A percentile compares a stretch with the other conserved stretches of the same genome.
phyloP scores from a whole-genome alignment of 2,329 filamentous ascomycete genomes.

The Drechslerella dactyloides region DNA sequence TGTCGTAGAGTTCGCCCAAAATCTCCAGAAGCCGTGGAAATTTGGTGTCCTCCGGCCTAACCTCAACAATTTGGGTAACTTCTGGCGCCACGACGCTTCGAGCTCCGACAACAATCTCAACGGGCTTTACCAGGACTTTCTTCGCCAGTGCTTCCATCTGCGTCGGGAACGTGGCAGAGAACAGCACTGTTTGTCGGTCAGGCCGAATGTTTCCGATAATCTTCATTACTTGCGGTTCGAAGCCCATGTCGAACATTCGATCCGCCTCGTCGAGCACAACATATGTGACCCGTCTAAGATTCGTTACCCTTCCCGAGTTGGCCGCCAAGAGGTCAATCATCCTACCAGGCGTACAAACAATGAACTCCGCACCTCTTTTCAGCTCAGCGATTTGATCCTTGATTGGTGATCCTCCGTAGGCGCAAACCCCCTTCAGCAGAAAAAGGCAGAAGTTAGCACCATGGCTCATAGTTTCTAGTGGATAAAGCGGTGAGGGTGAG shows the following conservation, averaged over 20 bases:
- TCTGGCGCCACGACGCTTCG: slow-evolving; percentile 83
- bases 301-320: slow-evolving; percentile 76
- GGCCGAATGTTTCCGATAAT: slow-evolving; percentile 97
- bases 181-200: slow-evolving; percentile 99
- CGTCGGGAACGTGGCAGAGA: slow-evolving; percentile 99
- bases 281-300: slow-evolving; percentile 96
- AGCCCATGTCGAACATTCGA: slow-evolving; percentile 99
- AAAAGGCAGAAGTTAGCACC: not conserved
- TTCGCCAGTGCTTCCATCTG: slow-evolving; percentile 62
- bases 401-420: slow-evolving; percentile 93
- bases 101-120: slow-evolving; percentile 73
- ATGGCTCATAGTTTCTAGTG: too few species aligned
- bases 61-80: slow-evolving; percentile 96
- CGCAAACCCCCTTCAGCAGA: slow-evolving; percentile 79
- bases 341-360: slow-evolving; percentile 93
- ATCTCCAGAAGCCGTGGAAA: slow-evolving; percentile 81
- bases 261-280: slow-evolving; percentile 98
- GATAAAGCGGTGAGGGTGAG: not conserved
- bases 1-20: slow-evolving; percentile 62
- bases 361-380: slow-evolving; percentile 91
- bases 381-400: slow-evolving; percentile 97
- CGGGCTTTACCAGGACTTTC: slow-evolving; percentile 70
- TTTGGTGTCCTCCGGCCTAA: slow-evolving; percentile 84
- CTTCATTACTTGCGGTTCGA: slow-evolving; percentile 99
- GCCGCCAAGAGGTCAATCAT: slow-evolving; percentile 98